A percentile compares a stretch with the other conserved stretches of the same genome.
phyloP scores from a whole-genome alignment of 208 protist genomes.

The Acanthamoeba castellanii region DNA sequence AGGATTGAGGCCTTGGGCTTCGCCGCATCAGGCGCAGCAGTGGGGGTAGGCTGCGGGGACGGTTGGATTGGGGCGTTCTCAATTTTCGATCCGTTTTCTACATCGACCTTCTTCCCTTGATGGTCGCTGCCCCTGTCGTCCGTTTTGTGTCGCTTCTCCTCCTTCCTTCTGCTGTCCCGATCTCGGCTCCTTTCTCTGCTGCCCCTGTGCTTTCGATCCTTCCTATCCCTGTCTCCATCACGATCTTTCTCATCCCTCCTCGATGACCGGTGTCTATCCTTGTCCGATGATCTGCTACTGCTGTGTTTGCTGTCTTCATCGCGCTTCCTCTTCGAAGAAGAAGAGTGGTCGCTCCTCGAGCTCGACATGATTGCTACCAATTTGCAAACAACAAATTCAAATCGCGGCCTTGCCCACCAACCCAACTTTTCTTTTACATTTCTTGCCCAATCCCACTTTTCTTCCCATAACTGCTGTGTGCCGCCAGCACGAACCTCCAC shows the following conservation, averaged over 20 bases:
- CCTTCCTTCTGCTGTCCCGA: neutral
- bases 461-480: no score
- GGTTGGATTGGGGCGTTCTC: neutral
- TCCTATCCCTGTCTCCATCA: neutral
- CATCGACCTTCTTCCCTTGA: neutral
- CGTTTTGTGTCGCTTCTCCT: slow-evolving; percentile 35
- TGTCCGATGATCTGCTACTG: neutral
- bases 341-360: neutral
- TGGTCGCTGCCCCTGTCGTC: neutral
- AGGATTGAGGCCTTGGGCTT: neutral
- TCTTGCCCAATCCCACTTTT: neutral
- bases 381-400: neutral
- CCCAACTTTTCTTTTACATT: neutral
- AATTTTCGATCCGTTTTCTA: slow-evolving; percentile 4
- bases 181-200: slow-evolving; percentile 28
- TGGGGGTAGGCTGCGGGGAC: neutral
- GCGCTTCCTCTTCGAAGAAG: slow-evolving; percentile 2
- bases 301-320: neutral
- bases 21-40: neutral
- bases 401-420: neutral
- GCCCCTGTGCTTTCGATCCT: neutral
- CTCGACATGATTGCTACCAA: neutral
- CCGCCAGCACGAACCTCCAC: no score
- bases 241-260: neutral
- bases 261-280: neutral